These are phyloP conservation scores for Dothidotthia symphoricarpi DNA, from an alignment of 2,329 filamentous ascomycete genomes.

Conservation along the genomic window DNA sequence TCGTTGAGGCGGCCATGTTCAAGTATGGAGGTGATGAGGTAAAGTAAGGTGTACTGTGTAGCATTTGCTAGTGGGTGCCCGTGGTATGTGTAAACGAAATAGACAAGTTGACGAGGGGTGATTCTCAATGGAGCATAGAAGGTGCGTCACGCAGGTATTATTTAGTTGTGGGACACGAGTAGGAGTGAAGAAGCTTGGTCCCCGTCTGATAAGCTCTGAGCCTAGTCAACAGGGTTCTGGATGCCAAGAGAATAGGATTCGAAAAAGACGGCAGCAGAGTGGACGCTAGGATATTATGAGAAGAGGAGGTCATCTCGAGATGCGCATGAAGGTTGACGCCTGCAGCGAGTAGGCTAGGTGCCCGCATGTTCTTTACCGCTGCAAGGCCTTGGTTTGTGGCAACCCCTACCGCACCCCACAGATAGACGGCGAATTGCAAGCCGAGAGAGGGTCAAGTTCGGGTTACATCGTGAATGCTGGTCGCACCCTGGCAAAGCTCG, in stretches of 20 bases:
- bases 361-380: slow-evolving; percentile 37
- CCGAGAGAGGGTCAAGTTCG: slow-evolving; percentile 29
- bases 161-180: slow-evolving; percentile 31
- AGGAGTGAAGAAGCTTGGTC: slow-evolving; percentile 36
- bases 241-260: slow-evolving; percentile 35
- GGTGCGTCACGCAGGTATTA: slow-evolving; percentile 41
- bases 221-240: slow-evolving; percentile 25
- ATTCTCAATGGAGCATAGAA: slow-evolving; percentile 40
- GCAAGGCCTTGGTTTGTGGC: slow-evolving; percentile 38
- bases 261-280: slow-evolving; percentile 36
- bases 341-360: slow-evolving; percentile 33
- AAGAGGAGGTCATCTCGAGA: slow-evolving; percentile 32
- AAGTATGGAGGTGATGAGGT: slow-evolving; percentile 31
- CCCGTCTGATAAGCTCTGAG: slow-evolving; percentile 41
- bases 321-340: slow-evolving; percentile 31
- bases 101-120: slow-evolving; percentile 38
- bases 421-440: slow-evolving; percentile 35
- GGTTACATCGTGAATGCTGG: slow-evolving; percentile 39
- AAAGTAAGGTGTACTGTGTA: slow-evolving; percentile 35
- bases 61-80: slow-evolving; percentile 32
- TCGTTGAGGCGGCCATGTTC: slow-evolving; percentile 37
- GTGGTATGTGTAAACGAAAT: slow-evolving; percentile 33
- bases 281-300: slow-evolving; percentile 34
- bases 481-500: slow-evolving; percentile 25
- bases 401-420: slow-evolving; percentile 38